Conservation (phyloP, 805 yeast genomes). For the Ogataea wickerhamii region DNA sequence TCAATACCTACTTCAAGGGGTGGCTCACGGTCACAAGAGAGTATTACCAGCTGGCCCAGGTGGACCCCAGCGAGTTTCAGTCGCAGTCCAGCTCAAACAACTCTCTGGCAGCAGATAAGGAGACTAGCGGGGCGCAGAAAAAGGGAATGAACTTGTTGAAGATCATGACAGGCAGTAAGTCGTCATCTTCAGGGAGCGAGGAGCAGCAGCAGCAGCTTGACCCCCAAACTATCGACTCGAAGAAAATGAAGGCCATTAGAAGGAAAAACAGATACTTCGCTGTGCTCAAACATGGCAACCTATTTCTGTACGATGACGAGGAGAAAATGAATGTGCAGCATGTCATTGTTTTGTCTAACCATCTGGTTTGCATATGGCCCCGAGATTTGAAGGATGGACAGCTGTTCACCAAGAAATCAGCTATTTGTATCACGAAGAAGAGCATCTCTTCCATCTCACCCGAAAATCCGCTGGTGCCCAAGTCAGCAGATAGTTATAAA, state of each 20-base stretch:
- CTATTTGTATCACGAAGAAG: conserved; percentile 54
- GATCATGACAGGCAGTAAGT: conserved; percentile 16
- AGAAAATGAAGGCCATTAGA: conserved; percentile 36
- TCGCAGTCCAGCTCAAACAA: conserved; percentile 9
- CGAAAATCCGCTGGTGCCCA: conserved; percentile 25
- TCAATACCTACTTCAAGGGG: conserved; percentile 62
- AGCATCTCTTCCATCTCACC: conserved; percentile 2
- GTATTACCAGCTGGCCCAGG: conserved; percentile 52
- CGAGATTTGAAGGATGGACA: conserved; percentile 68
- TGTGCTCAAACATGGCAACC: conserved; percentile 79
- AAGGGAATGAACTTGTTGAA: conserved; percentile 13
- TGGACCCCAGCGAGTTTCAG: conserved; percentile 27
- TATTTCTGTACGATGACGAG: conserved; percentile 79
- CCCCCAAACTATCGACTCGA: conserved; percentile 33
- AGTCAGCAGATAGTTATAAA: neutral
- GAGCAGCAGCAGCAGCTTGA: conserved; percentile 16
- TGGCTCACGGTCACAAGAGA: conserved; percentile 86
- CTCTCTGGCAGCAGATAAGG: conserved; percentile 8
- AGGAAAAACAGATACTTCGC: conserved; percentile 64
- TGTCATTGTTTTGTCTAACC: conserved; percentile 71
- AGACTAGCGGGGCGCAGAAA: conserved; percentile 4
- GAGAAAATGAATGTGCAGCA: conserved; percentile 62
- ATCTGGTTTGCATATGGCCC: conserved; percentile 84
- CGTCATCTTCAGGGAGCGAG: conserved; percentile 5
- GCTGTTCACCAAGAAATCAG: conserved; percentile 73